Conservation (phyloP, 305 asterid species). For the Solanum aculeatissimum region DNA sequence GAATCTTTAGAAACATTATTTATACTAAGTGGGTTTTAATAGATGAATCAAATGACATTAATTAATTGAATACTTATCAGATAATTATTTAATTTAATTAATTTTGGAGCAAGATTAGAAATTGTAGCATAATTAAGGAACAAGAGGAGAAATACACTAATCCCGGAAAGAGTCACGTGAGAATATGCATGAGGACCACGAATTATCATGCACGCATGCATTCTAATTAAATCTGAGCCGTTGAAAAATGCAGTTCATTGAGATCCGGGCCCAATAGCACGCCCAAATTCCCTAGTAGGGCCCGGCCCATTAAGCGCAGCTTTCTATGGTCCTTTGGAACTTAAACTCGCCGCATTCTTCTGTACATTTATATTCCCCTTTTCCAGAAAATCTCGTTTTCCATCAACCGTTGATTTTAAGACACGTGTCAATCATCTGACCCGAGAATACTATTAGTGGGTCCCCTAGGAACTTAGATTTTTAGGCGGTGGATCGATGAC, state of each 20-base stretch:
- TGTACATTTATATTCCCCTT: slow-evolving; percentile 12
- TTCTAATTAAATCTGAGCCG: slow-evolving; percentile 23
- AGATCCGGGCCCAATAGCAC: neutral
- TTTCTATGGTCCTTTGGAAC: slow-evolving; percentile 29
- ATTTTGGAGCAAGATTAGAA: neutral
- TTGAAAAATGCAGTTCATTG: neutral
- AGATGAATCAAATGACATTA: neutral
- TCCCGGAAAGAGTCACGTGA: slow-evolving; percentile 9
- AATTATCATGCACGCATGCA: slow-evolving; percentile 17
- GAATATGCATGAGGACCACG: slow-evolving; percentile 10
- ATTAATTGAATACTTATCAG: neutral
- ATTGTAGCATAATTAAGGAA: neutral
- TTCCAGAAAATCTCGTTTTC: neutral
- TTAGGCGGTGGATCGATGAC: neutral
- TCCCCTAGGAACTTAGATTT: neutral
- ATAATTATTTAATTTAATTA: neutral
- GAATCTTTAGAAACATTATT: neutral
- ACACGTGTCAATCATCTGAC: slow-evolving; percentile 18
- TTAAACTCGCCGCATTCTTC: slow-evolving; percentile 50
- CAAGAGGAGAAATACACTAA: neutral
- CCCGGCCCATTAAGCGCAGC: neutral
- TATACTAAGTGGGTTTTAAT: neutral
- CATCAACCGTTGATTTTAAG: neutral
- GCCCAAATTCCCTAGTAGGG: neutral
- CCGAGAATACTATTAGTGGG: neutral